Conservation (phyloP, 371 early-diverging fungal genomes). For the Rhizopus arrhizus region DNA sequence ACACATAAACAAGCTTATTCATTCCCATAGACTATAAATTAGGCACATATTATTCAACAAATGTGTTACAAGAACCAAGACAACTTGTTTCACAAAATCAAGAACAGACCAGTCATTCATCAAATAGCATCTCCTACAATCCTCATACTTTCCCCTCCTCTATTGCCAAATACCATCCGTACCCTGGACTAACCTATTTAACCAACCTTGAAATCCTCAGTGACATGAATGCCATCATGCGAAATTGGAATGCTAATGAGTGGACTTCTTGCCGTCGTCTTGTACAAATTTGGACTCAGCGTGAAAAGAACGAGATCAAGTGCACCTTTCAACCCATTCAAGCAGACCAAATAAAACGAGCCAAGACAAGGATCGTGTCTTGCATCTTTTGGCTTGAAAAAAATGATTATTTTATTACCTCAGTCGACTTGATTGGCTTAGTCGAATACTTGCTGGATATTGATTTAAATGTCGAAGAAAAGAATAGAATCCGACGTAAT, state of each 20-base stretch:
- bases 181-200: constrained; percentile 64
- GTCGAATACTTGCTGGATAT: constrained; percentile 70
- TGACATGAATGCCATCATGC: constrained; percentile 58
- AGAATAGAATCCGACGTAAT: constrained; percentile 81
- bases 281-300: constrained; percentile 74
- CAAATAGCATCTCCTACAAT: not conserved
- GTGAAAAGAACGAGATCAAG: constrained; percentile 61
- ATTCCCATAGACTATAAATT: no score
- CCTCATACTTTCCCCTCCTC: constrained; percentile 18
- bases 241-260: constrained; percentile 61
- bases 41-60: no score
- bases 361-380: constrained; percentile 57
- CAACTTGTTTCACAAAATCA: no score
- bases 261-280: constrained; percentile 63
- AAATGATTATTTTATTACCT: constrained; percentile 73
- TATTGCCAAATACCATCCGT: constrained; percentile 46
- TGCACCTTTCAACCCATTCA: constrained; percentile 60
- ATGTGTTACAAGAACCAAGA: no score
- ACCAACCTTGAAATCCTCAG: constrained; percentile 65
- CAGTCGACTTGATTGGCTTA: constrained; percentile 73
- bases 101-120: no score
- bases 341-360: not conserved
- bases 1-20: no score
- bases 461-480: constrained; percentile 75
- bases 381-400: constrained; percentile 78